phyloP scores from a whole-genome alignment of 1,139 yeast genomes.

The Hyphopichia khmerensis region DNA sequence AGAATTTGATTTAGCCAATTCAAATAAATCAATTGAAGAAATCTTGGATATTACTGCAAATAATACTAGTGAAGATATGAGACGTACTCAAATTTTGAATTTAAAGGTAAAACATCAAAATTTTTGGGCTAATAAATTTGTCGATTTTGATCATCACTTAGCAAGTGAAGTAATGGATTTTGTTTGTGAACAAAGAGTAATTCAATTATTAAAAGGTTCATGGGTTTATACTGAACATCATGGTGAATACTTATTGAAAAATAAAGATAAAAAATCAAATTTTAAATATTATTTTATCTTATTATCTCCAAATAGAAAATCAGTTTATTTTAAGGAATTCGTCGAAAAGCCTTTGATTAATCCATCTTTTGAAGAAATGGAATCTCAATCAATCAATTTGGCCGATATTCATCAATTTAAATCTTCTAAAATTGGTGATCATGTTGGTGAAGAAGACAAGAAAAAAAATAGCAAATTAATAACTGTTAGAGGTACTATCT shows the following conservation, averaged over 20 bases:
- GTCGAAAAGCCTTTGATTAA: slow-evolving; percentile 41
- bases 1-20: slow-evolving; percentile 26
- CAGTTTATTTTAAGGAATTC: slow-evolving; percentile 62
- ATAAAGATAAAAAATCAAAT: slow-evolving; percentile 24
- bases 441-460: slow-evolving; percentile 39
- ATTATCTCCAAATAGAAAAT: slow-evolving; percentile 70
- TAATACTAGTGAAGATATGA: slow-evolving; percentile 49
- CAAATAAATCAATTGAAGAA: slow-evolving; percentile 37
- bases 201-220: slow-evolving; percentile 71
- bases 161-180: slow-evolving; percentile 65
- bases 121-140: slow-evolving; percentile 38
- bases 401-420: slow-evolving; percentile 41
- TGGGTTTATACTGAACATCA: slow-evolving; percentile 80
- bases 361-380: slow-evolving; percentile 62
- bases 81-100: slow-evolving; percentile 53
- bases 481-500: slow-evolving; percentile 51
- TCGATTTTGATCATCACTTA: slow-evolving; percentile 52
- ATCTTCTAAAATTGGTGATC: slow-evolving; percentile 44
- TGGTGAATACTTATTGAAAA: slow-evolving; percentile 38
- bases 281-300: slow-evolving; percentile 53
- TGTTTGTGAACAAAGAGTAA: slow-evolving; percentile 75
- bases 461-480: slow-evolving; percentile 40
- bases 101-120: slow-evolving; percentile 34
- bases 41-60: slow-evolving; percentile 44
- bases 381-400: slow-evolving; percentile 29